These are phyloP conservation scores for Papilionanthe hybrid DNA, from an alignment of 116 monocot genomes.

Conservation along the genomic window DNA sequence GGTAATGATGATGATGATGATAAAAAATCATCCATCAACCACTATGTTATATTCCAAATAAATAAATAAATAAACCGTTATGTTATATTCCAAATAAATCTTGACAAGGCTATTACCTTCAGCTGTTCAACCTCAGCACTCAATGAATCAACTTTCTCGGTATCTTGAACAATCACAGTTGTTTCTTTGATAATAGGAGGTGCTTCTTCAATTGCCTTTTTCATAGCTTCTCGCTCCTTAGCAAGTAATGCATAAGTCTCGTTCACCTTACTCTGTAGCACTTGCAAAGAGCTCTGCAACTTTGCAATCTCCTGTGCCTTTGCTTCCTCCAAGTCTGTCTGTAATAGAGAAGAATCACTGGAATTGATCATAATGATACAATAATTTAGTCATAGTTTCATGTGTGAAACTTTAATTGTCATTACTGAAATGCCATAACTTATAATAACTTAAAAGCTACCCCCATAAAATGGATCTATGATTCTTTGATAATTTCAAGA, in stretches of 20 bases:
- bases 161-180: slow-evolving; percentile 85
- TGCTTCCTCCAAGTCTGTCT: slow-evolving; percentile 93
- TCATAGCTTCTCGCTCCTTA: slow-evolving; percentile 70
- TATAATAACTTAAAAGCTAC: slow-evolving; percentile 1
- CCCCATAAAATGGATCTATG: not conserved
- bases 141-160: slow-evolving; percentile 65
- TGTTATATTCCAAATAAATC: not conserved
- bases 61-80: not conserved
- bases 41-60: too few species aligned
- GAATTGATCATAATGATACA: slow-evolving; percentile 1
- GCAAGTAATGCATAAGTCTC: slow-evolving; percentile 58
- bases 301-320: slow-evolving; percentile 85
- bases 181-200: slow-evolving; percentile 84
- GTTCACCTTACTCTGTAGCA: slow-evolving; percentile 68
- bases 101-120: slow-evolving; percentile 46
- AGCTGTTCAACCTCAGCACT: slow-evolving; percentile 58
- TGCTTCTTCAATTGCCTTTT: slow-evolving; percentile 74
- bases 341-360: slow-evolving; percentile 8
- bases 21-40: not conserved
- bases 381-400: not conserved
- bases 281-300: slow-evolving; percentile 73
- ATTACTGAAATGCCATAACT: not conserved
- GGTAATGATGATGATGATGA: not conserved
- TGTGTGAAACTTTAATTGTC: not conserved
- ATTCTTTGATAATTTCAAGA: not conserved